phyloP scores from a whole-genome alignment of 2,329 filamentous ascomycete species.

The Catunica adiposa region DNA sequence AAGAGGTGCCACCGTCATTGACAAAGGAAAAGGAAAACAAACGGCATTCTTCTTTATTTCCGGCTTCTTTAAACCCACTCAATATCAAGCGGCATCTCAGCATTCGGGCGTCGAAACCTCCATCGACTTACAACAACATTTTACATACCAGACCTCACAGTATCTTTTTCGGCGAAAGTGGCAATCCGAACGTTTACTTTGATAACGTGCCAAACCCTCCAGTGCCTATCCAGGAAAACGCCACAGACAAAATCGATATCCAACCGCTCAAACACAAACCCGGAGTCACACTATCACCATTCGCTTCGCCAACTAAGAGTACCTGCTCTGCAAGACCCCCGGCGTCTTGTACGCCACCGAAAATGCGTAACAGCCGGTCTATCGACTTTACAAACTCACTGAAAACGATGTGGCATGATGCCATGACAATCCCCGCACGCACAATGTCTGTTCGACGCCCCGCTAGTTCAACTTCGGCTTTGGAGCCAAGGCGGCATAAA shows the following conservation, averaged over 20 bases:
- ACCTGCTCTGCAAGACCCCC: background rate
- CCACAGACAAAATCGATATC: too few species aligned
- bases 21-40: background rate
- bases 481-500: background rate
- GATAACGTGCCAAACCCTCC: background rate
- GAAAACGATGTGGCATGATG: constrained; percentile 10
- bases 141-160: background rate
- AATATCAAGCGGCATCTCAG: background rate
- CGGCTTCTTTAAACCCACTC: background rate
- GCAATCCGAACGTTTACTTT: background rate
- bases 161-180: background rate
- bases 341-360: background rate
- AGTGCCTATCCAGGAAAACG: background rate
- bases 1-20: background rate
- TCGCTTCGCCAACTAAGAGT: background rate
- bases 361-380: background rate
- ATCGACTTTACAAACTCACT: constrained; percentile 6
- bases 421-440: constrained; percentile 5
- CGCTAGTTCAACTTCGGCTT: background rate
- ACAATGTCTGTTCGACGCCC: constrained; percentile 1
- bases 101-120: background rate
- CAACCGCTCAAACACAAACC: too few species aligned
- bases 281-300: background rate
- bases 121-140: background rate
- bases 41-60: background rate